Conservation (phyloP, 192 early-diverging fungal species). For the Rhizoclosmatium globosum region DNA sequence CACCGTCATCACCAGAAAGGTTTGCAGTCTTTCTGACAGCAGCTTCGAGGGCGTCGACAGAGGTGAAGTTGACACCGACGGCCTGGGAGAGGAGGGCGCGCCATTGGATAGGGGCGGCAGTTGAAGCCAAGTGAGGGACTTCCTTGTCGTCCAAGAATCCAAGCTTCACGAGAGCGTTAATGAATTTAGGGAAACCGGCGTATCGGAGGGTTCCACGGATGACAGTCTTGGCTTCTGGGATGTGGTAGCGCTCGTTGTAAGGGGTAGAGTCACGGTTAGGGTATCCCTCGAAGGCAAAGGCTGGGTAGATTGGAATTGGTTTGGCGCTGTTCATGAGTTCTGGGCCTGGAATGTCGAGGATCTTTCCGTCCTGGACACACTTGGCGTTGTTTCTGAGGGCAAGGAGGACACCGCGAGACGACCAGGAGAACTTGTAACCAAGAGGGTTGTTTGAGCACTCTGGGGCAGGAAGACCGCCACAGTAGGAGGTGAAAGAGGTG, state of each 20-base stretch:
- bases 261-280: conserved; percentile 94
- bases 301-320: conserved; percentile 80
- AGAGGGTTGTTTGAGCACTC: conserved; percentile 90
- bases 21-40: conserved; percentile 34
- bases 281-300: conserved; percentile 91
- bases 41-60: conserved; percentile 31
- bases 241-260: conserved; percentile 86
- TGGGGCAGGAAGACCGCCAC: conserved; percentile 93
- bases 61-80: conserved; percentile 22
- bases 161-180: conserved; percentile 78
- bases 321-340: conserved; percentile 77
- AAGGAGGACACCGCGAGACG: conserved; percentile 95
- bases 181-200: conserved; percentile 88
- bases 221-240: conserved; percentile 83
- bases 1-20: conserved; percentile 40
- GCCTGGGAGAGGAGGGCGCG: conserved; percentile 32
- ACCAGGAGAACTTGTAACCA: conserved; percentile 98
- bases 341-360: conserved; percentile 70
- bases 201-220: conserved; percentile 95
- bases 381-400: conserved; percentile 94
- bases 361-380: conserved; percentile 78
- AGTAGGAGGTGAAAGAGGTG: conserved; percentile 93
- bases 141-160: conserved; percentile 74
- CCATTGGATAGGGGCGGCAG: conserved; percentile 34
- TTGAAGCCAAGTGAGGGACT: conserved; percentile 9